Evolutionary conservation across 1,284 basidiomycete genomes (phyloP), one percentile per base, ranked within the genome.

Genomic region (Puccinia coronata): DNA sequence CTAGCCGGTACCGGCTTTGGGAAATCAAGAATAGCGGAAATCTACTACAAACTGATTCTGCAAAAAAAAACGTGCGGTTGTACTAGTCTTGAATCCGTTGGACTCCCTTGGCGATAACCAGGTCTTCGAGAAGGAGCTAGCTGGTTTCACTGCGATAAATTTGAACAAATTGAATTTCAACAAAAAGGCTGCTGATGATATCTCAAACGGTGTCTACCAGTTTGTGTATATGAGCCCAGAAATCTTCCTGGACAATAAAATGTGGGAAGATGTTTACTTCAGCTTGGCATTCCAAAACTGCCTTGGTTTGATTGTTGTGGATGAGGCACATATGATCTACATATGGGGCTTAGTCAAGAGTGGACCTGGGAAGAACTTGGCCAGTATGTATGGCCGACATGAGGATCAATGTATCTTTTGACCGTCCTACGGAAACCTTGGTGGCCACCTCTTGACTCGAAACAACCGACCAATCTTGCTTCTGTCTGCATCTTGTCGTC

Each of bases 361-460:
- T n/a, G n/a, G n/a, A n/a, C n/a, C n/a, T n/a, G n/a, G n/a, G n/a
- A n/a, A n/a, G 34, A 34, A 57, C 28, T 25, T 25, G n/a, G 55
- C 55, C 11, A 57, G 2, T 8, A 25, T 57, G 25, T 57, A 25
- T 9, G 5, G 55, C 41, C 23, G 61, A 4, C 39, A 39, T 8
- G 61, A 36, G 61, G 61, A 65, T n/a, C 41, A 39, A 39, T 49
- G 47, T 23, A 73, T 73, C 49, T 73, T 73, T 39, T 34, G 51
- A n/a, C n/a, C n/a, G n/a, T n/a, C n/a, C n/a, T n/a, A n/a, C n/a
- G n/a, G n/a, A n/a, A n/a, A n/a, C n/a, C 28, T 73, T 9, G 71
- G 71, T 1, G 39, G 36, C 20, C 71, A 59, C 6, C 39, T 73
- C 14, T 9, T 41, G 14, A 36, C 36, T 41, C 34, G 51, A 41